A percentile compares a stretch with the other conserved stretches of the same genome.
phyloP scores from a whole-genome alignment of 1,284 basidiomycete genomes.

The Anthracocystis setariae region DNA sequence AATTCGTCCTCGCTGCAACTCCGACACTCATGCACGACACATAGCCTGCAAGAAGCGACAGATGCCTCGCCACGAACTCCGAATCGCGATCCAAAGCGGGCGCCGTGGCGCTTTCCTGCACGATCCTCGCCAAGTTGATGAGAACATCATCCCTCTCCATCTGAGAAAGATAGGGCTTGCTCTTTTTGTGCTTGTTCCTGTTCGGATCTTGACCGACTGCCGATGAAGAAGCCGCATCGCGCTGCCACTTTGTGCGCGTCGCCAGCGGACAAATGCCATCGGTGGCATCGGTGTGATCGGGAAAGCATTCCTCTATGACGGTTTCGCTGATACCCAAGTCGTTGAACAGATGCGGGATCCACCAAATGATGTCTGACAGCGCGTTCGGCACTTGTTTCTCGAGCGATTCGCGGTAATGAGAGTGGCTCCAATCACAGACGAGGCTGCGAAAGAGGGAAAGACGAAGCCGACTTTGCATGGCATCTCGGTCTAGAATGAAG shows the following conservation, averaged over 20 bases:
- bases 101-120: background rate
- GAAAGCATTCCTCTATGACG: slow-evolving; percentile 28
- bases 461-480: slow-evolving; percentile 7
- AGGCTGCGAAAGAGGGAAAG: slow-evolving; percentile 16
- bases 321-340: slow-evolving; percentile 20
- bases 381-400: slow-evolving; percentile 6
- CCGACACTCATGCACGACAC: slow-evolving; percentile 26
- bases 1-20: slow-evolving; percentile 20
- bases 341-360: slow-evolving; percentile 21
- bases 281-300: slow-evolving; percentile 15
- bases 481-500: slow-evolving; percentile 18
- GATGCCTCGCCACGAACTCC: slow-evolving; percentile 1
- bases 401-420: slow-evolving; percentile 6
- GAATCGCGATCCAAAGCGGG: background rate
- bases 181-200: background rate
- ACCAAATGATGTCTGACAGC: slow-evolving; percentile 11
- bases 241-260: background rate
- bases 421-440: slow-evolving; percentile 1
- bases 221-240: background rate
- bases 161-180: slow-evolving; percentile 28
- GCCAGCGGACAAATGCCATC: slow-evolving; percentile 5
- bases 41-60: slow-evolving; percentile 23
- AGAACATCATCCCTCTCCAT: slow-evolving; percentile 31
- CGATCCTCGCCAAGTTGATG: slow-evolving; percentile 15
- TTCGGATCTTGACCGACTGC: background rate